These are phyloP conservation scores for Clavispora phyllophila DNA, from an alignment of 805 yeast species.

Conservation along the genomic window DNA sequence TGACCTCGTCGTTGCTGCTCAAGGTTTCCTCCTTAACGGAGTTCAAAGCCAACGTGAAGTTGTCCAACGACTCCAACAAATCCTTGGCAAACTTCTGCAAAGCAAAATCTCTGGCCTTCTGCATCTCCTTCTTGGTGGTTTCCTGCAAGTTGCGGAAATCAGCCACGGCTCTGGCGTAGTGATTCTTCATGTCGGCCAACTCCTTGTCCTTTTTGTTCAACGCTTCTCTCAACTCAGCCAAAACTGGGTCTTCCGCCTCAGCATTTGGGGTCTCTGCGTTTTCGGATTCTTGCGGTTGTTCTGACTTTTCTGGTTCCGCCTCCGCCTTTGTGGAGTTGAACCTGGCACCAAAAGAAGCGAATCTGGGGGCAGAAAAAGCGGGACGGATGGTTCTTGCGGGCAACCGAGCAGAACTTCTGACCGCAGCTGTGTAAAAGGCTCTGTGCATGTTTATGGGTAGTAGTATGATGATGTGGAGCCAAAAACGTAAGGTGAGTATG, in stretches of 20 bases:
- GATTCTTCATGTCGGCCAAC: conserved; percentile 75
- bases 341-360: conserved; percentile 3
- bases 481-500: not conserved
- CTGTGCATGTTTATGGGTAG: conserved; percentile 9
- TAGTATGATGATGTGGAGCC: not conserved
- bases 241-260: conserved; percentile 17
- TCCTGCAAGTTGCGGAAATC: conserved; percentile 92
- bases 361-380: conserved; percentile 3
- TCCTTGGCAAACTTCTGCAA: conserved; percentile 89
- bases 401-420: conserved; percentile 8
- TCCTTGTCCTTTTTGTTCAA: conserved; percentile 63
- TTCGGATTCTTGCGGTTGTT: conserved; percentile 8
- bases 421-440: conserved; percentile 7
- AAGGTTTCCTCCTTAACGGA: conserved; percentile 64
- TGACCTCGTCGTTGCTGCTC: conserved; percentile 41
- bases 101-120: conserved; percentile 86
- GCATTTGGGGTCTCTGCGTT: conserved; percentile 7
- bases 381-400: conserved; percentile 9
- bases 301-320: conserved; percentile 1
- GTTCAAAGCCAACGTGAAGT: conserved; percentile 78
- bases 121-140: conserved; percentile 79
- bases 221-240: conserved; percentile 46
- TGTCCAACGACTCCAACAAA: conserved; percentile 82
- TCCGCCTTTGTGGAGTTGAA: conserved; percentile 10
- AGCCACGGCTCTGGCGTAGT: conserved; percentile 77